Evolutionary conservation across 208 protist genomes (phyloP).

Genomic region (Tritrichomonas foetus): DNA sequence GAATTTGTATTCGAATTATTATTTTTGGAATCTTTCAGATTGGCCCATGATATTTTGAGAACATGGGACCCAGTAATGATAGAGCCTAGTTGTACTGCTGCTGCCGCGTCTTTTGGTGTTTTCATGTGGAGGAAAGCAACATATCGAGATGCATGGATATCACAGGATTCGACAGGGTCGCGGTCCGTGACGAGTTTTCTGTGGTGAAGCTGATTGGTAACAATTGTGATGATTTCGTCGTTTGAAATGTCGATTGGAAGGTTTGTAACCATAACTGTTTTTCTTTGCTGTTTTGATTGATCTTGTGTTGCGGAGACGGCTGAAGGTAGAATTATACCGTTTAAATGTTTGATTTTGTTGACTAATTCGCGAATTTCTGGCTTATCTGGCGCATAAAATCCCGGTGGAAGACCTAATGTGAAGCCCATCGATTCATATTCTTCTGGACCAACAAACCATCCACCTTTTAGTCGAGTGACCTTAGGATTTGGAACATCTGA

Average conservation of each 20-base stretch:
- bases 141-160: neutral
- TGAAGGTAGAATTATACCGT: neutral
- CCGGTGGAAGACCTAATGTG: neutral
- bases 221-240: neutral
- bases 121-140: neutral
- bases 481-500: neutral
- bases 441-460: constrained; percentile 5
- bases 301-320: neutral
- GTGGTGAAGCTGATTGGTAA: neutral
- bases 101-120: neutral
- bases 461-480: neutral
- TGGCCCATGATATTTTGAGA: neutral
- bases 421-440: constrained; percentile 11
- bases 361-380: neutral
- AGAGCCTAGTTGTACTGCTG: neutral
- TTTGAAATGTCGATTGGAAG: neutral
- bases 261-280: neutral
- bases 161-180: neutral
- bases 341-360: neutral
- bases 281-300: no score
- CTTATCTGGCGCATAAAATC: constrained; percentile 5
- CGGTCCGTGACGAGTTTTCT: neutral
- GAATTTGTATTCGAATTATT: neutral
- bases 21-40: neutral
- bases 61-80: neutral